These are phyloP conservation scores for Lachnellula suecica DNA, from an alignment of 2,329 filamentous ascomycete species.

Conservation along the genomic window DNA sequence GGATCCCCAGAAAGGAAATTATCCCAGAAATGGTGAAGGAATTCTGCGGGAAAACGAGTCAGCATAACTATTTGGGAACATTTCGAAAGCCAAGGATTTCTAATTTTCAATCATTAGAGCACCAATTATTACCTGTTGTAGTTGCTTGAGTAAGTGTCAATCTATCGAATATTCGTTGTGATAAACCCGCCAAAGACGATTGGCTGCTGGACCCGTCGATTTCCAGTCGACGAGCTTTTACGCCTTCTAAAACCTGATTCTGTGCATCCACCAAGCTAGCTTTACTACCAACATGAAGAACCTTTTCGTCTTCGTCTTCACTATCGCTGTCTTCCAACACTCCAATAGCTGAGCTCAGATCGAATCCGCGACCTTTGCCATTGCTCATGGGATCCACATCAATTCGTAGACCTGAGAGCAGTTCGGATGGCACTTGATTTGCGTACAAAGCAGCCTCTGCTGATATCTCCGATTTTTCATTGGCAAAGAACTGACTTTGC, in stretches of 20 bases:
- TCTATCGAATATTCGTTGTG: constrained; percentile 55
- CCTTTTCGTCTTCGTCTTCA: constrained; percentile 57
- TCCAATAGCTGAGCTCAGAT: constrained; percentile 64
- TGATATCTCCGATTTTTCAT: constrained; percentile 42
- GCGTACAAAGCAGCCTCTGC: constrained; percentile 52
- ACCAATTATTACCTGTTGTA: constrained; percentile 51
- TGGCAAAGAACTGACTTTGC: constrained; percentile 78
- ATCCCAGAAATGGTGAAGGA: constrained; percentile 96
- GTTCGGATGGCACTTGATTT: constrained; percentile 67
- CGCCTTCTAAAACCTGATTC: constrained; percentile 63
- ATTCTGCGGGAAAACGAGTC: constrained; percentile 52
- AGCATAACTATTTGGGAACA: too few species aligned
- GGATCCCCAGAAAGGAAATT: constrained; percentile 87
- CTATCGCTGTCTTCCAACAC: constrained; percentile 70
- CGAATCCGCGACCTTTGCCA: constrained; percentile 50
- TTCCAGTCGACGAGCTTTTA: constrained; percentile 60
- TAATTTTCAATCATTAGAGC: too few species aligned
- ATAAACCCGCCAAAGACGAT: constrained; percentile 40
- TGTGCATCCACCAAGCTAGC: constrained; percentile 64
- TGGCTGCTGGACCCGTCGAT: constrained; percentile 44
- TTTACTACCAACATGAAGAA: constrained; percentile 70
- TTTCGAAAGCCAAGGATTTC: too few species aligned
- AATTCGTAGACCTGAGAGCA: constrained; percentile 62
- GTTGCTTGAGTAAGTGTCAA: constrained; percentile 83
- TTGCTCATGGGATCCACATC: constrained; percentile 52